A percentile compares a stretch with the other conserved stretches of the same genome.
Conservation (phyloP, 116 monocot genomes). For the Dioscorea cayenensis region DNA sequence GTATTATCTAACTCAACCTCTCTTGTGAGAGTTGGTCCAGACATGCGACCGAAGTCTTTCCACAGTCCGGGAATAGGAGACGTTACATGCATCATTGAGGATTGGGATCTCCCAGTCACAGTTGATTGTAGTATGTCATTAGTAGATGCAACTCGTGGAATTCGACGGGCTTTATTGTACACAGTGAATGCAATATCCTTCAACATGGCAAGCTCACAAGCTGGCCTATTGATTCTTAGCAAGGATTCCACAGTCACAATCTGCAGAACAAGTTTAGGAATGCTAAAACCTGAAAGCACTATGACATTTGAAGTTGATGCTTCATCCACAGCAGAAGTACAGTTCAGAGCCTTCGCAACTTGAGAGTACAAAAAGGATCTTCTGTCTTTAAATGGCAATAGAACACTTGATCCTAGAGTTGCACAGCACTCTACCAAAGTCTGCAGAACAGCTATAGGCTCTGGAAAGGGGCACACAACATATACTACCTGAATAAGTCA, state of each 20-base stretch:
- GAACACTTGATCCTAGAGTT: constrained; percentile 59
- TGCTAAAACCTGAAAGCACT: constrained; percentile 85
- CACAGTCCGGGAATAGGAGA: constrained; percentile 60
- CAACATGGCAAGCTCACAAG: constrained; percentile 54
- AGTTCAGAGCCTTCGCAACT: constrained; percentile 62
- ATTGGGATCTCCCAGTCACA: constrained; percentile 39
- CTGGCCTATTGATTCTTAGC: constrained; percentile 48
- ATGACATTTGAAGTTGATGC: constrained; percentile 59
- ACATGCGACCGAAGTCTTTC: constrained; percentile 72
- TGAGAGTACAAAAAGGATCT: constrained; percentile 57
- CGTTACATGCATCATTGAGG: constrained; percentile 55
- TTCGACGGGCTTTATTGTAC: constrained; percentile 85
- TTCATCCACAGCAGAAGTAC: constrained; percentile 56
- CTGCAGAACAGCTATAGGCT: constrained; percentile 60
- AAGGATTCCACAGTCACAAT: constrained; percentile 77
- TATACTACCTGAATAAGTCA: constrained; percentile 58
- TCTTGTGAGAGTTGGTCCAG: constrained; percentile 46
- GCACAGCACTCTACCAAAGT: constrained; percentile 66
- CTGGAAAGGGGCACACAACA: constrained; percentile 91
- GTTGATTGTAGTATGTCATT: constrained; percentile 44
- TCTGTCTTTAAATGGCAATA: constrained; percentile 55
- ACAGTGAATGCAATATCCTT: constrained; percentile 95
- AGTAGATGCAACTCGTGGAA: constrained; percentile 33
- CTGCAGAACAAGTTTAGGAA: constrained; percentile 79
- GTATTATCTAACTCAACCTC: constrained; percentile 62